Conservation (phyloP, 208 protist species). For the Crithidia bombi region DNA sequence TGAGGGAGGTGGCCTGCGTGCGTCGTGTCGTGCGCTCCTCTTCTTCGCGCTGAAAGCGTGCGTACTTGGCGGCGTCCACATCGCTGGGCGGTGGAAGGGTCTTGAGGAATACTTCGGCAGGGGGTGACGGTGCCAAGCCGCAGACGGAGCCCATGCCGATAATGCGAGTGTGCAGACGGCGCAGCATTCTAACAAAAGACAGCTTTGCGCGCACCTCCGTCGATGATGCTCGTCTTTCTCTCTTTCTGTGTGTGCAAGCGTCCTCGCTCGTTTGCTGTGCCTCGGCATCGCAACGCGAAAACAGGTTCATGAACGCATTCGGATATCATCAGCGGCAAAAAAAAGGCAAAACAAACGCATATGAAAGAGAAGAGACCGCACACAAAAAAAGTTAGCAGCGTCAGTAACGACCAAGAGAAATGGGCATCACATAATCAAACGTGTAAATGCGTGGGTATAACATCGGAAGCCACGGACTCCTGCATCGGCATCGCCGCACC, state of each 20-base stretch:
- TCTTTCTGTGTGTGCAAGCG: background rate
- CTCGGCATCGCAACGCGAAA: too few species aligned
- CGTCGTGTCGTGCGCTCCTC: background rate
- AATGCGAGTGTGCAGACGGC: constrained; percentile 75
- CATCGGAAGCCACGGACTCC: too few species aligned
- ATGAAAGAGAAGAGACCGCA: background rate
- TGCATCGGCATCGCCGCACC: too few species aligned
- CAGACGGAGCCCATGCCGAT: constrained; percentile 75
- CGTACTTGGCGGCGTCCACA: constrained; percentile 55
- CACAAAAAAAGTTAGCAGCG: constrained; percentile 9
- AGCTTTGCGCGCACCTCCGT: too few species aligned
- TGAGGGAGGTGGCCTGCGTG: background rate
- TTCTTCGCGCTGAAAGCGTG: constrained; percentile 68
- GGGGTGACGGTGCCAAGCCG: constrained; percentile 55
- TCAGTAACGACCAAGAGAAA: background rate
- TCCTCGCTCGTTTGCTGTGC: background rate
- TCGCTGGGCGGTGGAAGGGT: constrained; percentile 70
- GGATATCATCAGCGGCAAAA: background rate
- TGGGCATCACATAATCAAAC: too few species aligned
- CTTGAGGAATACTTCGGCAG: constrained; percentile 78
- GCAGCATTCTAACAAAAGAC: constrained; percentile 40
- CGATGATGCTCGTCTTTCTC: background rate
- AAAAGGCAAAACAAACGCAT: background rate
- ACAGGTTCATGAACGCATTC: too few species aligned
- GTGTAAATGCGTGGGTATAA: too few species aligned